Evolutionary conservation across 805 yeast genomes (phyloP), one percentile per base, ranked within the genome.

Genomic region (Sungouiozyma intestinalis): DNA sequence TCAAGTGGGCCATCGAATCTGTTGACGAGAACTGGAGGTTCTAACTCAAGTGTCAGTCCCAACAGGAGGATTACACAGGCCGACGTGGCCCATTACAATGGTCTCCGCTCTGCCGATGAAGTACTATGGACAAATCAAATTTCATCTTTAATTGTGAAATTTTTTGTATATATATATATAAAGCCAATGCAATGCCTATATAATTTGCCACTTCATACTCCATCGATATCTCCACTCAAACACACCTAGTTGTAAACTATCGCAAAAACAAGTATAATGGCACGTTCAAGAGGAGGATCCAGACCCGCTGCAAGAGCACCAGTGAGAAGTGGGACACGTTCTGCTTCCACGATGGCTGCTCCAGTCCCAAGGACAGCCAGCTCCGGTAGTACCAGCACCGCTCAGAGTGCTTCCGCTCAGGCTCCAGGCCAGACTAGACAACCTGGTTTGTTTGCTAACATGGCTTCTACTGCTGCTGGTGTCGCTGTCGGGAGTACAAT

Each of bases 381-480:
- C 46, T 74, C 70, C 48, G 67, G 71, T 58, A 78, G 74, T 60
- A 72, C 74, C 60, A 69, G 74, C 58, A 65, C 74, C 11, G 43
- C 49, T 21, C 40, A 33, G 11, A 20, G 20, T 2, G 41, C 40
- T 11, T 40, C 41, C 4, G 33, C 46, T 46, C 16, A 48, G 62
- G 32, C 67, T 73, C 37, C 72, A 72, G 48, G 68, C 73, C 41
- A 81, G 71, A 58, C 74, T 76, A 34, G 59, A 53, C 76, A 73
- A 55, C 97, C 97, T 38, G 97, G 97, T 56, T 56, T 90, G 62
- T 88, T 90, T 57, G 84, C 90, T 46, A 94, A 92, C 69, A 92
- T 92, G 98, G 97, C 97, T 33, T 73, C 94, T 38, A 92, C 98
- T 39, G 98, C 98, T 43, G 98, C 97, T 39, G 98, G 98, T 79